Evolutionary conservation across 345 rosid species (phyloP), one percentile per base, ranked within the genome.

Genomic region (Moricandia moricandioides): DNA sequence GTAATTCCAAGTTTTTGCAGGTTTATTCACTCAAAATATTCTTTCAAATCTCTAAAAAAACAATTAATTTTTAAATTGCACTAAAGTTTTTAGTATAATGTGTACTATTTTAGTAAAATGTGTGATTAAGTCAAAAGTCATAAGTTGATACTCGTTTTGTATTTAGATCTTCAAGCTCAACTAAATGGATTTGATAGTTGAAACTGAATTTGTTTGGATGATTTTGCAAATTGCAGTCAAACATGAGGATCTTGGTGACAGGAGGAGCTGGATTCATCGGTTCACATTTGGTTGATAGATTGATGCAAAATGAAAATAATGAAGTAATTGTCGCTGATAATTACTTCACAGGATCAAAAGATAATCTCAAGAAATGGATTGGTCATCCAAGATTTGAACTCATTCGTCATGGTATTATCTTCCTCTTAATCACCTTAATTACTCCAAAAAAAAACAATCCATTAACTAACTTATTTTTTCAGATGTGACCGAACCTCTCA

Each of bases 181-280:
- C 8, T 71, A 12, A 45, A 58, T 16, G 43, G 17, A n/a, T 12
- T 63, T 77, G 24, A 64, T 10, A 52, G 3, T 55, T 67, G 17
- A 39, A 35, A 26, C n/a, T 78, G 3, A 66, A 52, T 1, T 5
- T 69, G 11, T 31, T 52, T 21, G 31, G 9, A 43, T 75, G 45
- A 62, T 74, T 18, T 62, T 45, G 4, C 12, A 0, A 78, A 51
- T 26, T 26, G 73, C 88, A 93, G 98, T 89, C 96, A 13, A 93
- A 93, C 67, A 88, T 88, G 97, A 86, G 98, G 79, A 93, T 93
- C 73, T 86, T 93, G 83, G 88, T 91, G 26, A 89, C 96, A 35
- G 97, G 98, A 74, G 97, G 97, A 69, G 97, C 98, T 81, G 96
- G 97, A 72, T 93, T 89, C 79, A 93, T 93, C 12, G 98, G 97